Conservation (phyloP, 345 rosid species). For the Lepidium africanum region DNA sequence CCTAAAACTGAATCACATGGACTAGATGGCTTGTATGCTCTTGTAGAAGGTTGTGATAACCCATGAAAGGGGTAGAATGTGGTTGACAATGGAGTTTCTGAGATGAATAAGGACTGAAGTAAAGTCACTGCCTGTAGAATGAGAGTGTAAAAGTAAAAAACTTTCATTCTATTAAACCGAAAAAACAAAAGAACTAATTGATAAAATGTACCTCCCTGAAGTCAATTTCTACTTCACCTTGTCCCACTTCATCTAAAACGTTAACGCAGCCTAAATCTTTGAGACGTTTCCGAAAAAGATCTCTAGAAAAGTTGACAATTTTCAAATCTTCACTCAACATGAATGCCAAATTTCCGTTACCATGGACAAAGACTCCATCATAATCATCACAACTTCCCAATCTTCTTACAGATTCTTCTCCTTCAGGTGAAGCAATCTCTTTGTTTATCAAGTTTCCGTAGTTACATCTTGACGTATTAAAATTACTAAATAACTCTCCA, state of each 20-base stretch:
- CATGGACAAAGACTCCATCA: conserved; percentile 5
- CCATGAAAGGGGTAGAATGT: neutral
- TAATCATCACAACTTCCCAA: neutral
- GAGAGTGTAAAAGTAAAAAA: neutral
- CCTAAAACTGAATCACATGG: neutral
- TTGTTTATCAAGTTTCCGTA: conserved; percentile 1
- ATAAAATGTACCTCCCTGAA: neutral
- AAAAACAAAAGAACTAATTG: neutral
- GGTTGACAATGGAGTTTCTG: neutral
- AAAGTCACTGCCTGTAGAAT: neutral
- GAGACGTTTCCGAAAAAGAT: neutral
- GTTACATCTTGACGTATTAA: no score
- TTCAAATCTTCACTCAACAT: neutral
- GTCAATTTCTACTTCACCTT: neutral
- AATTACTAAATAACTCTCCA: no score
- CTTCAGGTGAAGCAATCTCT: neutral
- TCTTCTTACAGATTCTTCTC: neutral
- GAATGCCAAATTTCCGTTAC: conserved; percentile 1
- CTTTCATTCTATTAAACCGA: neutral
- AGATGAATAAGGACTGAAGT: neutral
- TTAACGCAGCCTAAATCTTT: neutral
- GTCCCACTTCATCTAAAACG: neutral
- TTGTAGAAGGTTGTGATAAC: neutral
- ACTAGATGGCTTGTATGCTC: neutral
- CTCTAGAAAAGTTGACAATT: neutral